Base-by-base conservation (phyloP, 257 asterid species). In the Verbascum thapsus region DNA sequence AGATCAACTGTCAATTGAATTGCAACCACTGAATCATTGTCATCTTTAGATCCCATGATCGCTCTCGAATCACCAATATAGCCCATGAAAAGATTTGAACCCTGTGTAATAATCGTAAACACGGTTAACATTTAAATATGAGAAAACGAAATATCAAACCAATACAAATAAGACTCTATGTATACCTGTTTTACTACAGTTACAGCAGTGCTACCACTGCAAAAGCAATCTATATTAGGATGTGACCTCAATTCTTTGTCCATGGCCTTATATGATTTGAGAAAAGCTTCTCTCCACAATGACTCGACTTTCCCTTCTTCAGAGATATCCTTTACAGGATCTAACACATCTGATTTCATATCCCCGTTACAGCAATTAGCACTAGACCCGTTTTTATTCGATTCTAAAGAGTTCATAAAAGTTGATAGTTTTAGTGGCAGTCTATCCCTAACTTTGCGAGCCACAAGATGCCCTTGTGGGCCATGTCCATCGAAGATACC, bases 181-280 rank as follows among this genome's bases (percentile, higher is more conserved):
- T 3, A 1, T 80, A 92, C 99, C 96, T 92, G 95, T 73, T 90
- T 92, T 50, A 90, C 72, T 10, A 92, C 61, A 10, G 89, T 83
- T 53, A 92, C 86, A n/a, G 95, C 94, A 41, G 99, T 92, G 88
- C 97, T 89, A 54, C 99, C 99, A 58, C 99, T 92, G 79, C 99
- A 92, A 69, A 89, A 92, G 85, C 97, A 92, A 78, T 92, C 99
- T 45, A 92, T 37, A 78, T 80, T 92, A 47, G 96, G 88, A 67
- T 87, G 94, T 17, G 96, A 87, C 80, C 91, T 85, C 68, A 92
- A 72, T 53, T 92, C 97, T 71, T 85, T 92, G 70, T 92, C 99
- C 99, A 92, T 92, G 19, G 94, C 82, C 80, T 86, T 92, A 72
- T 73, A 92, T 35, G 99, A 77, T 70, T 85, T 89, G 10, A 92